Base-by-base conservation (phyloP, 768 basidiomycete species). In the Mycena galericulata region DNA sequence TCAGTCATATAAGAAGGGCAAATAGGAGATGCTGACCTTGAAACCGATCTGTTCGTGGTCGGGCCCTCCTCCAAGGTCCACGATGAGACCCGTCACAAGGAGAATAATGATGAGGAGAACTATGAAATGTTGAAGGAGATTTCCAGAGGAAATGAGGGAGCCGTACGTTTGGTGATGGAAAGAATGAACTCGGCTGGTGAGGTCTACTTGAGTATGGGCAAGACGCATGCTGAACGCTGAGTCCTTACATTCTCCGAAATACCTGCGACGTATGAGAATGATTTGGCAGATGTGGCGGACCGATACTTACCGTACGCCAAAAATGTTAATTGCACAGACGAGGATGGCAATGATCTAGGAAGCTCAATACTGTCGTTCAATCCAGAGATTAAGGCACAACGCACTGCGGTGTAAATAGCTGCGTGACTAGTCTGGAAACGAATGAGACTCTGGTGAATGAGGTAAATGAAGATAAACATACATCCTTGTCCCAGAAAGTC, bases 61-160 rank as follows among this genome's bases (percentile, higher is more conserved):
- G 4, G 94, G 93, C 1, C 90, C 93, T 63, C 93, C 94, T 45
- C 95, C 95, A 22, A 92, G 86, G 70, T 93, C 91, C 66, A 95
- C 85, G 67, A 93, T 80, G 67, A 96, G 85, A 34, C 90, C 90
- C 62, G 82, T 78, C 43, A 90, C 58, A 56, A 92, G 83, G 36
- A 92, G 79, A n/a, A 86, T 84, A 47, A 85, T 85, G 51, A 92
- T 91, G 59, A 91, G 75, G n/a, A 78, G 70, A 38, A 91, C 89
- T 90, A 55, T 26, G 30, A 17, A 20, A 41, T 30, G 12, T 65
- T 46, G 11, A 54, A 29, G 17, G 41, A 46, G 54, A 8, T 32
- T 18, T 53, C 8, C 17, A 40, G 6, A 63, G 51, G 18, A 20
- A 45, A 34, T n/a, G n/a, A 40, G 2, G 4, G 10, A 27, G 8